These are phyloP conservation scores for Magnusiomyces ingens DNA, from an alignment of 1,139 yeast genomes.

Conservation along the genomic window DNA sequence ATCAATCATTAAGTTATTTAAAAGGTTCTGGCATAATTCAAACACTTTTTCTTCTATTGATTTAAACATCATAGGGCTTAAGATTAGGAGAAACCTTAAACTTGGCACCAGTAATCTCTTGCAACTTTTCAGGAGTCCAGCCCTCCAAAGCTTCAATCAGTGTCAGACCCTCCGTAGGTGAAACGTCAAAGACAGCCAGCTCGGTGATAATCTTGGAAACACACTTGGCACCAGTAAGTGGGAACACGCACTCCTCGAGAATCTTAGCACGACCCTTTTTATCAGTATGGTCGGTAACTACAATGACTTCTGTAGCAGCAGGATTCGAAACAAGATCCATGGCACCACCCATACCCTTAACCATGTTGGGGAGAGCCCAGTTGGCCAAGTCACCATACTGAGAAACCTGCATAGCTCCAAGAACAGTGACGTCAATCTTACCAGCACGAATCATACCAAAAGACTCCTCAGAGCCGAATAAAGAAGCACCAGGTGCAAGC, in stretches of 20 bases:
- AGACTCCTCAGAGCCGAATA: slow-evolving; percentile 46
- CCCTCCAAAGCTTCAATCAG: slow-evolving; percentile 40
- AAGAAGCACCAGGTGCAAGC: slow-evolving; percentile 40
- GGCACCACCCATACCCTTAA: slow-evolving; percentile 54
- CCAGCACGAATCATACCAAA: slow-evolving; percentile 48
- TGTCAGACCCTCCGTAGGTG: slow-evolving; percentile 36
- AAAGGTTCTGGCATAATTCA: neutral
- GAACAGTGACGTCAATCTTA: slow-evolving; percentile 40
- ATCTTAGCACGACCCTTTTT: slow-evolving; percentile 44
- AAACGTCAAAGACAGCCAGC: slow-evolving; percentile 44
- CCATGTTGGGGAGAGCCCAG: slow-evolving; percentile 47
- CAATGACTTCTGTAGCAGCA: slow-evolving; percentile 41
- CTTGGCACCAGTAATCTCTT: slow-evolving; percentile 38
- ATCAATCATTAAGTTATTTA: neutral
- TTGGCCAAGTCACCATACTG: slow-evolving; percentile 45
- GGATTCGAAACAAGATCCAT: slow-evolving; percentile 50
- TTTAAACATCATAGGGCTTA: slow-evolving; percentile 15
- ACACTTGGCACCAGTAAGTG: slow-evolving; percentile 43
- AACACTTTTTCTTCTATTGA: neutral
- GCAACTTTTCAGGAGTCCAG: slow-evolving; percentile 38
- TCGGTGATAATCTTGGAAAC: slow-evolving; percentile 45
- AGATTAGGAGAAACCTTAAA: slow-evolving; percentile 36
- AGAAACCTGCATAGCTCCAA: slow-evolving; percentile 48
- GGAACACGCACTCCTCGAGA: slow-evolving; percentile 39
- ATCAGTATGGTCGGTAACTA: slow-evolving; percentile 45